Evolutionary conservation across 164 flowering plant species (phyloP), one percentile per base, ranked within the genome.

Genomic region (Magnolia kwangsiensis): DNA sequence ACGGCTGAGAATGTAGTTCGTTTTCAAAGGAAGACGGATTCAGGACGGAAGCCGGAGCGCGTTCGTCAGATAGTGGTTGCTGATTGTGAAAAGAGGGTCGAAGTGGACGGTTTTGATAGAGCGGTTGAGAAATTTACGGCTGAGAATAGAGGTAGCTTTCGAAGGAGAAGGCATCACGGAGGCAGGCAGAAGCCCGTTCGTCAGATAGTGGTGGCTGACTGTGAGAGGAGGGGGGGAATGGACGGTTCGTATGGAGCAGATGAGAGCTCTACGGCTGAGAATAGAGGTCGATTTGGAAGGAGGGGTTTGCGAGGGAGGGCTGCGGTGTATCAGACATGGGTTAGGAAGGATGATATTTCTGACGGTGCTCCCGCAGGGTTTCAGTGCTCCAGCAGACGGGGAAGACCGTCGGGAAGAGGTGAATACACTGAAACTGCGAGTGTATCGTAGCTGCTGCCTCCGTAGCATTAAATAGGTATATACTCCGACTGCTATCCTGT

Each of bases 331-430:
- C 51, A 18, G 63, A 21, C 64, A 50, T 77, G 79, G 79, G 71
- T 77, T 3, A 71, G 31, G 18, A 72, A 72, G 31, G 74, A 27
- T 9, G 79, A 77, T 21, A 71, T 9, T 5, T n/a, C 45, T 14
- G 71, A 50, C 67, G 76, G 69, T 2, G 9, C 8, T 70, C 23
- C 72, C 24, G 21, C 27, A 9, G 8, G 55, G 9, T 70, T 8
- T 45, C 58, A 11, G 8, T 49, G 9, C 23, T 16, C 59, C 72
- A 51, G 59, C 49, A n/a, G 19, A 9, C 4, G 20, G 6, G 18
- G 45, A 1, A 20, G 68, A 18, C 61, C 16, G 61, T 8, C 18
- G 61, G 61, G 61, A 8, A 10, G 61, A 55, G 11, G 61, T 8
- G 1, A 0, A 16, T 55, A 55, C 61, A 55, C 61, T 10, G 61